Evolutionary conservation across 2,329 filamentous ascomycete genomes (phyloP).

Genomic region (Gremmenia infestans): DNA sequence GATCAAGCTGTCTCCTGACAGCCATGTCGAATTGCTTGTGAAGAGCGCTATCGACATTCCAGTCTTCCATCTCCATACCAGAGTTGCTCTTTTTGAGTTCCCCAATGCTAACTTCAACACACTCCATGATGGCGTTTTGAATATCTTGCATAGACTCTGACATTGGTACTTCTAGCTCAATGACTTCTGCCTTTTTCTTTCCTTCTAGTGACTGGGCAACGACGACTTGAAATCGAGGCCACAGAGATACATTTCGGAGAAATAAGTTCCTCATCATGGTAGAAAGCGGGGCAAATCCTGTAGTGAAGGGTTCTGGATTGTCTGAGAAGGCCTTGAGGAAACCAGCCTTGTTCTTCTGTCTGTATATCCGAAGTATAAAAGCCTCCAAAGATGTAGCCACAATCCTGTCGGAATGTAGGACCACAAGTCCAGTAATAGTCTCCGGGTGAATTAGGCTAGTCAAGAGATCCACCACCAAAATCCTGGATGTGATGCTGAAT

Average conservation of each 20-base stretch:
- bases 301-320: conserved; percentile 83
- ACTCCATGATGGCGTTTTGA: conserved; percentile 91
- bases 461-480: conserved; percentile 87
- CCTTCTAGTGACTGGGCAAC: conserved; percentile 88
- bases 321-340: conserved; percentile 97
- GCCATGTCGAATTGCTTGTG: conserved; percentile 89
- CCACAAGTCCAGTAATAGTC: conserved; percentile 79
- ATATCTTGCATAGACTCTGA: conserved; percentile 90
- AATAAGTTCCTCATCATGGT: conserved; percentile 93
- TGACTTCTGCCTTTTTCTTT: conserved; percentile 89
- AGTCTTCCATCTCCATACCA: conserved; percentile 92
- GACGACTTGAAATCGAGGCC: conserved; percentile 88
- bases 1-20: conserved; percentile 83
- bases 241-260: conserved; percentile 79
- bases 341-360: conserved; percentile 88
- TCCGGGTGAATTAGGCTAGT: conserved; percentile 77
- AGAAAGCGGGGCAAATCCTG: conserved; percentile 80
- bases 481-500: conserved; percentile 93
- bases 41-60: conserved; percentile 89
- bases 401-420: conserved; percentile 84
- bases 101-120: conserved; percentile 88
- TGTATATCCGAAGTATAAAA: conserved; percentile 89
- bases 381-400: conserved; percentile 86
- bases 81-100: conserved; percentile 89
- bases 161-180: conserved; percentile 95